Base-by-base conservation (phyloP, 176 grass and related monocot genomes). In the Rhynchospora tenuis region DNA sequence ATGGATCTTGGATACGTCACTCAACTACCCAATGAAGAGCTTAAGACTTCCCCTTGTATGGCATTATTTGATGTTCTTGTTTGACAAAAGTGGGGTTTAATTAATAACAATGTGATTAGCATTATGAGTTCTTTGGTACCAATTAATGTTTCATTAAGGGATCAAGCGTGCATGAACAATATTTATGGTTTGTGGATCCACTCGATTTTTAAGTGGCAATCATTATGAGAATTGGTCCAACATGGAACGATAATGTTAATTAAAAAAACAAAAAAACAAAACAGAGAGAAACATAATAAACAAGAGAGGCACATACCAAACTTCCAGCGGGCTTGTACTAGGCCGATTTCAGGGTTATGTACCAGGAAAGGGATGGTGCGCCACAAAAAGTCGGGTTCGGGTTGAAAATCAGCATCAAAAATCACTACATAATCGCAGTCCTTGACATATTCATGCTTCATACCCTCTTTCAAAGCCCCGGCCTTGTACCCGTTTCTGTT, bases 341-440 rank as follows among this genome's bases (percentile, higher is more conserved):
- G 96, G 13, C 84, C 96, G 54, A 98, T 44, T 0, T 91, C 73
- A 8, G 87, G 91, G 89, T 98, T 98, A 86, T 93, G 93, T 62
- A 93, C 0, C 51, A 98, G 88, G 84, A 98, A 98, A 3, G 96
- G 96, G 16, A 98, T 75, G 86, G 93, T 44, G 33, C 93, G 89
- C 11, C 45, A 9, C 20, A 98, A 84, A 64, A 93, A 98, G 70
- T 93, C 89, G 1, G 91, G 83, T 33, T 98, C 96, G 0, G 95
- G 95, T 83, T 93, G 95, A 86, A 98, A 98, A 85, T 98, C 95
- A 48, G 95, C 92, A 51, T 98, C 95, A 63, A 98, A 98, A 83
- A 98, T 95, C 80, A 84, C 92, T 0, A 98, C 92, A 1, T 85
- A 46, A 69, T 98, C 93, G 20, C 96, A 98, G 15, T 84, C 86